These are phyloP conservation scores for Ilex asprella DNA, from an alignment of 257 asterid species.

Conservation along the genomic window DNA sequence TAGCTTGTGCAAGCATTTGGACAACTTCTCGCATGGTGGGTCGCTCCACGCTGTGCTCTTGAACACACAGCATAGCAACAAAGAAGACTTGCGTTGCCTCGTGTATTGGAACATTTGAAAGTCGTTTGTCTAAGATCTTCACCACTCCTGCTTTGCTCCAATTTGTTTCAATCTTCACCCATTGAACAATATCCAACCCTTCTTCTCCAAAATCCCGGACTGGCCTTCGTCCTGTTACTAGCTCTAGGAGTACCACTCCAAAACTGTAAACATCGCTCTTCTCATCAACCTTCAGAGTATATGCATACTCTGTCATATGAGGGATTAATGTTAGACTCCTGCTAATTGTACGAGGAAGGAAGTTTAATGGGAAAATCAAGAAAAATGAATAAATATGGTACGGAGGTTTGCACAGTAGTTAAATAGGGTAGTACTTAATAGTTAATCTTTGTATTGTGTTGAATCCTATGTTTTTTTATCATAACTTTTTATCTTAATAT, in stretches of 20 bases:
- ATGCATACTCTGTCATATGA: conserved; percentile 29
- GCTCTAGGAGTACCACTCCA: conserved; percentile 33
- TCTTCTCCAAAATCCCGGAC: conserved; percentile 31
- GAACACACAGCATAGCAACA: conserved; percentile 40
- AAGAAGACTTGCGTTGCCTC: conserved; percentile 43
- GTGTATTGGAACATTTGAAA: conserved; percentile 22
- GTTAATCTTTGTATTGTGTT: no score
- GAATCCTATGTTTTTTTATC: no score
- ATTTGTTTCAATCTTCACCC: conserved; percentile 28
- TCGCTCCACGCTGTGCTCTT: conserved; percentile 34
- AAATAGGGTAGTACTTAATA: no score
- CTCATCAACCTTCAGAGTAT: conserved; percentile 35
- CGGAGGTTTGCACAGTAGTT: no score
- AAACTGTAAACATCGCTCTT: conserved; percentile 39
- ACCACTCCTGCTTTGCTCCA: conserved; percentile 38
- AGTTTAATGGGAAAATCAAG: no score
- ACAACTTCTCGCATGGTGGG: conserved; percentile 41
- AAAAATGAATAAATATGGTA: no score
- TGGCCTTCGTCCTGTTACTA: conserved; percentile 30
- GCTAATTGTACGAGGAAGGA: neutral
- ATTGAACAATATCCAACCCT: conserved; percentile 14
- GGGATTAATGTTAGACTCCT: neutral
- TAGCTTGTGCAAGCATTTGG: conserved; percentile 43
- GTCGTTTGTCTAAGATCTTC: conserved; percentile 32
- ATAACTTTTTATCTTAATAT: no score